Evolutionary conservation across 2,329 filamentous ascomycete species (phyloP), one percentile per base, ranked within the genome.

Genomic region (Davidsoniella eucalypti): DNA sequence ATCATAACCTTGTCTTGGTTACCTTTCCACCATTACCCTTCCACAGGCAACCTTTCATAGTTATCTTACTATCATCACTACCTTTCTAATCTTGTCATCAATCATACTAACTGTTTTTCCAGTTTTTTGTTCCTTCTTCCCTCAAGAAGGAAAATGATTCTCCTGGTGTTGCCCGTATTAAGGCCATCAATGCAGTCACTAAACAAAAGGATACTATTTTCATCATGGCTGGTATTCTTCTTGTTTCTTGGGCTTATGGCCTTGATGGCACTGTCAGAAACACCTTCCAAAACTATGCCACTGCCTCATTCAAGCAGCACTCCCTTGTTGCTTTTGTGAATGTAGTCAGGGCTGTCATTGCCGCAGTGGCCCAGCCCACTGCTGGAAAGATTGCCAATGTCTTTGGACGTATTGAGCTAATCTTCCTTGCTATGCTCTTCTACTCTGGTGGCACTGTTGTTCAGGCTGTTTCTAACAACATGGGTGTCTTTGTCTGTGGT

Each of bases 191-290:
- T 5, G 61, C 67, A 10, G 67, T 74, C 54, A 69, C 80, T 37
- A 75, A 69, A 14, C 54, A 61, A 3, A 53, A 57, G 9, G 74
- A 81, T 58, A 73, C 74, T 23, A 55, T 73, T 52, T 65, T 69
- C 54, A 69, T 83, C 59, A 80, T 82, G 61, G 57, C 73, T 7
- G 68, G 75, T 18, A 66, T 82, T 54, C 81, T 82, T 58, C 59
- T 82, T 26, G 64, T 82, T 48, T 72, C 77, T 7, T 83, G 80
- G 59, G 74, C 70, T 26, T 82, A 82, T 59, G 72, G 74, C 1
- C 66, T 81, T 16, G 76, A 80, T 54, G 72, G 72, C 17, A 72
- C 67, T 1, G 65, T 80, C 40, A 69, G 76, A 9, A 70, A 67
- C 54, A 66, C 69, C 5, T 77, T 73, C 59, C 73, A 76, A 65